A percentile compares a stretch with the other conserved stretches of the same genome.
phyloP scores from a whole-genome alignment of 2,329 filamentous ascomycete genomes.

The Geosmithia flava region DNA sequence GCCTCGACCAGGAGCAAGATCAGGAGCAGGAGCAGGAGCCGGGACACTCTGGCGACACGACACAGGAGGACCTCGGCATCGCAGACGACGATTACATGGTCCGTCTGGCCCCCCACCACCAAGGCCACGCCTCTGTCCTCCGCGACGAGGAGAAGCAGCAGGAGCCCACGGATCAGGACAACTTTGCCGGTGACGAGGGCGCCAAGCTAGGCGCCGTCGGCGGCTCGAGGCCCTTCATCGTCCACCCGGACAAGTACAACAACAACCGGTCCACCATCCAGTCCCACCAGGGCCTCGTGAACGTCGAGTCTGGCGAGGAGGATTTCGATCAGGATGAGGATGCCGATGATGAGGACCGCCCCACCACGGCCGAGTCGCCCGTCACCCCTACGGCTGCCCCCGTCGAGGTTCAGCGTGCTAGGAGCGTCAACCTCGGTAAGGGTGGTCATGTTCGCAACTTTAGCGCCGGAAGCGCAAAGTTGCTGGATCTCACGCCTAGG shows the following conservation, averaged over 20 bases:
- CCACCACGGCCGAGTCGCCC: constrained; percentile 14
- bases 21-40: constrained; percentile 19
- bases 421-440: constrained; percentile 55
- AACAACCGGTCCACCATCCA: constrained; percentile 29
- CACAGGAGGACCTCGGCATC: constrained; percentile 52
- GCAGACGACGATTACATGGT: constrained; percentile 64
- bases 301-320: constrained; percentile 22
- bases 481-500: constrained; percentile 54
- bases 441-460: constrained; percentile 53
- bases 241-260: constrained; percentile 39
- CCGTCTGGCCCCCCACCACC: constrained; percentile 19
- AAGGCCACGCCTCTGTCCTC: constrained; percentile 8
- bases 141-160: background rate
- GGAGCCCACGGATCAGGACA: constrained; percentile 30
- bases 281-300: constrained; percentile 39
- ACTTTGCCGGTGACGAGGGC: constrained; percentile 26
- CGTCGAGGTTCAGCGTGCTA: constrained; percentile 46
- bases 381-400: constrained; percentile 17
- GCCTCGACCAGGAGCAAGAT: constrained; percentile 9
- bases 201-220: constrained; percentile 40
- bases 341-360: constrained; percentile 1
- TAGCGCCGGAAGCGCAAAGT: constrained; percentile 65
- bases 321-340: constrained; percentile 9
- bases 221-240: constrained; percentile 35
- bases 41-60: constrained; percentile 24